Conservation (phyloP, 2,329 filamentous ascomycete genomes). For the Colletotrichum orbiculare region DNA sequence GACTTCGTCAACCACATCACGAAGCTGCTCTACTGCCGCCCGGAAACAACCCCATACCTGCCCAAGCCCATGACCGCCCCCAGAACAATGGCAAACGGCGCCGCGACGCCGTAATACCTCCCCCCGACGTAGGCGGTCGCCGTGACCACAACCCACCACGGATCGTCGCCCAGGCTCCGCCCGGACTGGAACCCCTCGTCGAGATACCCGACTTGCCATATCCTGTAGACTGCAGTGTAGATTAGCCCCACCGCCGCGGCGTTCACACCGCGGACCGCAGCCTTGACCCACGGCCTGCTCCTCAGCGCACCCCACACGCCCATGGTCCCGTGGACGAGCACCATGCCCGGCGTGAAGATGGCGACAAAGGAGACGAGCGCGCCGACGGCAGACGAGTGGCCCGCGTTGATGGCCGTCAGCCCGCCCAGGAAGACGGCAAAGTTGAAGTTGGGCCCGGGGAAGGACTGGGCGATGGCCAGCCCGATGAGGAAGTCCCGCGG, state of each 20-base stretch:
- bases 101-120: constrained; percentile 45
- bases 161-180: constrained; percentile 61
- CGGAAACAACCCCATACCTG: constrained; percentile 44
- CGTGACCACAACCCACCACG: constrained; percentile 68
- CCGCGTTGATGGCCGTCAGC: constrained; percentile 54
- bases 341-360: constrained; percentile 59
- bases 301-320: constrained; percentile 62
- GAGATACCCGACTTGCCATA: constrained; percentile 67
- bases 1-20: too few species aligned
- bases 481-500: constrained; percentile 75
- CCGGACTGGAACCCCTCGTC: constrained; percentile 55
- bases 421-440: constrained; percentile 68
- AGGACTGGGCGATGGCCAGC: constrained; percentile 74
- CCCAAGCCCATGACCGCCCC: constrained; percentile 49
- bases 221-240: constrained; percentile 67
- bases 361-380: constrained; percentile 60
- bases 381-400: constrained; percentile 53
- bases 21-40: constrained; percentile 1
- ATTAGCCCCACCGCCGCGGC: constrained; percentile 67
- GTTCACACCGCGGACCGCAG: constrained; percentile 62
- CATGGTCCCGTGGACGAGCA: constrained; percentile 56
- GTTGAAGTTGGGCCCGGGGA: constrained; percentile 59
- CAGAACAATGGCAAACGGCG: constrained; percentile 47
- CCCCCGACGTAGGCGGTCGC: constrained; percentile 50
- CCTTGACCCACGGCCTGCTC: constrained; percentile 53